Conservation (phyloP, 75 land plant species). For the Chamaecyparis obtusa region DNA sequence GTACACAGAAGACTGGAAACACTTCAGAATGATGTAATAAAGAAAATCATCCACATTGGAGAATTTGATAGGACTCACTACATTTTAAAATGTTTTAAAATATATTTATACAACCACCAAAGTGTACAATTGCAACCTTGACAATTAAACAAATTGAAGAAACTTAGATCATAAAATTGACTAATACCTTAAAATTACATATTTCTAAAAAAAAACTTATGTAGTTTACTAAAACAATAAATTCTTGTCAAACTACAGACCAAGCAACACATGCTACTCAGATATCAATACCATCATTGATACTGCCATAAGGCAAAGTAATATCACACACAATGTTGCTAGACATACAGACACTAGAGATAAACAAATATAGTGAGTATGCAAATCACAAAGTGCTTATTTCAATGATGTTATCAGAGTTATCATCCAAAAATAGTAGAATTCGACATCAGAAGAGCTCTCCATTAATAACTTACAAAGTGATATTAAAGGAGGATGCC, state of each 20-base stretch:
- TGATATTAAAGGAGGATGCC: no score
- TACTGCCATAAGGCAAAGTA: not conserved
- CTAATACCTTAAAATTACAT: not conserved
- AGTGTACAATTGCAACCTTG: not conserved
- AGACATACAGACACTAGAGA: no score
- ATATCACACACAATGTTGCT: not conserved
- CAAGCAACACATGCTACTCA: not conserved
- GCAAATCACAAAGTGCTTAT: no score
- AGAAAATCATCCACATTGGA: not conserved
- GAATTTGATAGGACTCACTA: not conserved
- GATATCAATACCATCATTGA: not conserved
- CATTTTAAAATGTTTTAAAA: not conserved
- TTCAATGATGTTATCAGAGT: no score
- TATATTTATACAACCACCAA: not conserved
- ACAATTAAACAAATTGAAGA: not conserved
- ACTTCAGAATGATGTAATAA: no score
- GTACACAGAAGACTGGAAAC: not conserved
- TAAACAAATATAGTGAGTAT: no score
- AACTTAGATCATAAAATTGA: not conserved
- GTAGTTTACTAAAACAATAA: not conserved
- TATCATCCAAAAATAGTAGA: no score
- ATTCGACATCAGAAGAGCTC: no score
- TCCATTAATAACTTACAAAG: no score
- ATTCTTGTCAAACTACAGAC: not conserved
- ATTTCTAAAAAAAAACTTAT: not conserved